Percentiles rank a stretch among this genome's conserved stretches.
Evolutionary conservation across 2,329 filamentous ascomycete species (phyloP).

Genomic region (Alternaria triticimaculans): DNA sequence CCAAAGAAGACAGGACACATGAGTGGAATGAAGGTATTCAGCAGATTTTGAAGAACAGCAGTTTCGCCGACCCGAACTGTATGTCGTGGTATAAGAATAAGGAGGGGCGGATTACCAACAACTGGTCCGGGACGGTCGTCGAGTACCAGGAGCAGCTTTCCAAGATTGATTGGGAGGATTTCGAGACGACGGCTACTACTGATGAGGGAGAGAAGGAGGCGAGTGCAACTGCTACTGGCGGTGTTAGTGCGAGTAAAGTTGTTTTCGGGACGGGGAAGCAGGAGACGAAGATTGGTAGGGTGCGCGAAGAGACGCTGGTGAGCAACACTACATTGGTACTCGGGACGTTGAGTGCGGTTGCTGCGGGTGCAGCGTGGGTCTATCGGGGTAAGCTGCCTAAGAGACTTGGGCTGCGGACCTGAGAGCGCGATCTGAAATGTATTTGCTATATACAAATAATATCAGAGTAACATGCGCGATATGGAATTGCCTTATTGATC

Average conservation of each 20-base stretch:
- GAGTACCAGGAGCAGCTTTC: conserved; percentile 60
- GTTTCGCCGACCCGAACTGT: conserved; percentile 63
- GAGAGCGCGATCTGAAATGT: background rate
- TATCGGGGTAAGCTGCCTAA: conserved; percentile 20
- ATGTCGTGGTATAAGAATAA: conserved; percentile 64
- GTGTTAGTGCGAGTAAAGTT: conserved; percentile 36
- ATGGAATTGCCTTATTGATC: background rate
- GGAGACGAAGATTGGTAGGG: conserved; percentile 50
- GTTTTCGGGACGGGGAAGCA: conserved; percentile 45
- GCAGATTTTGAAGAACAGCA: conserved; percentile 50
- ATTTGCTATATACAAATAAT: background rate
- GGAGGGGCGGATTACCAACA: conserved; percentile 63
- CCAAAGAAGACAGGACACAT: conserved; percentile 49
- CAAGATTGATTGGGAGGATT: conserved; percentile 56
- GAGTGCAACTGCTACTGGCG: background rate
- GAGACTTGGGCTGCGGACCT: conserved; percentile 17
- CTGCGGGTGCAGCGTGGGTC: conserved; percentile 44
- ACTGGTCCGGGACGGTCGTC: conserved; percentile 62
- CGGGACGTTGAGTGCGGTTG: conserved; percentile 46
- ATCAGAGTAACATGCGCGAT: background rate
- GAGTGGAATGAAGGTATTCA: conserved; percentile 59
- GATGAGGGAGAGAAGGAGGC: background rate
- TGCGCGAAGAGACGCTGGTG: conserved; percentile 54
- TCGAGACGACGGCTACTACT: conserved; percentile 34
- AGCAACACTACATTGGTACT: conserved; percentile 48